A percentile compares a stretch with the other conserved stretches of the same genome.
phyloP scores from a whole-genome alignment of 2,329 filamentous ascomycete genomes.

The Scedosporium boydii region DNA sequence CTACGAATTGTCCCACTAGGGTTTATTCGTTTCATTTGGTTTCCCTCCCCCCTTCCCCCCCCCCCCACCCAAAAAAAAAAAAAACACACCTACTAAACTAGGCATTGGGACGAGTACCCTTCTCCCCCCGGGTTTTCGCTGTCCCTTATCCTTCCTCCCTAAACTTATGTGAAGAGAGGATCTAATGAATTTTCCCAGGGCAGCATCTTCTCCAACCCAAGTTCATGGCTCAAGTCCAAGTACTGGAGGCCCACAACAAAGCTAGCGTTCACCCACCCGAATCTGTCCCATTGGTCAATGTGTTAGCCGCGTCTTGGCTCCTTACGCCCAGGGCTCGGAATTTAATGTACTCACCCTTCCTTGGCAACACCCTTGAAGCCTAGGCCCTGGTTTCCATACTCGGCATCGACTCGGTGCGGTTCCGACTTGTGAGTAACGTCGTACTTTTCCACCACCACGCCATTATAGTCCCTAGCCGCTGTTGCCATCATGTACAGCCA shows the following conservation, averaged over 20 bases:
- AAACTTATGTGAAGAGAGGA: no score
- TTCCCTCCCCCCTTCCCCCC: no score
- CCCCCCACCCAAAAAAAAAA: no score
- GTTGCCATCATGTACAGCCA: conserved; percentile 99
- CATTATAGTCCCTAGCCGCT: conserved; percentile 97
- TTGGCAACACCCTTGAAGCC: conserved; percentile 94
- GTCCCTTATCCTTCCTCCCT: no score
- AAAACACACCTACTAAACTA: no score
- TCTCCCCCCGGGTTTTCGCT: no score
- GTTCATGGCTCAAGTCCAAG: conserved; percentile 75
- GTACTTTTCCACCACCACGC: conserved; percentile 97
- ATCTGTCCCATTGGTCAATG: conserved; percentile 41
- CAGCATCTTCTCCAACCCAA: conserved; percentile 49
- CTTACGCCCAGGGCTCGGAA: no score
- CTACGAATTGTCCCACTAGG: no score
- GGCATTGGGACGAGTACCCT: no score
- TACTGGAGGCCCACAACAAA: conserved; percentile 91
- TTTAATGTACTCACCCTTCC: conserved; percentile 65
- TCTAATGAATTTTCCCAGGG: no score
- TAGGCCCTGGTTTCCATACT: conserved; percentile 93
- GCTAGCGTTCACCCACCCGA: conserved; percentile 98
- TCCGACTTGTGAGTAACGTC: conserved; percentile 86
- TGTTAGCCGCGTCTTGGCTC: no score
- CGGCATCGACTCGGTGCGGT: conserved; percentile 87
- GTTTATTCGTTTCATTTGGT: no score